Conservation (phyloP, 352 stramenopile genomes). For the Phytophthora fragariaefolia region DNA sequence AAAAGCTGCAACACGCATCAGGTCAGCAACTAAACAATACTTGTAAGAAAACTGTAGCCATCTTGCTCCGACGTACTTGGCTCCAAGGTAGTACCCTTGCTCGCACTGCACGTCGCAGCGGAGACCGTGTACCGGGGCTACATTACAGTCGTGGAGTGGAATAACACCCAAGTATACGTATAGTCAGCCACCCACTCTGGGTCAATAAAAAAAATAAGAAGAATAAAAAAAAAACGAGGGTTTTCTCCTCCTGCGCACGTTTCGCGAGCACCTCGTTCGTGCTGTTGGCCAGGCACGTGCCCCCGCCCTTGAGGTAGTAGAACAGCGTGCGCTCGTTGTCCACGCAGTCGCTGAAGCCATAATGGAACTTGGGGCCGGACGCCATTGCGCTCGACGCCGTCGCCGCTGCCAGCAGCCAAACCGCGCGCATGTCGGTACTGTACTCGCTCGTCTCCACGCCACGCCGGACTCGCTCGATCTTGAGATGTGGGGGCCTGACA, state of each 20-base stretch:
- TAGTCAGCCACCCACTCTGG: neutral
- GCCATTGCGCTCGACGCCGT: slow-evolving; percentile 3
- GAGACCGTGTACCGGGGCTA: slow-evolving; percentile 72
- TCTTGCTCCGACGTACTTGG: slow-evolving; percentile 57
- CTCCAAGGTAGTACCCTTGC: slow-evolving; percentile 73
- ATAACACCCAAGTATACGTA: slow-evolving; percentile 9
- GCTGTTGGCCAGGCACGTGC: slow-evolving; percentile 52
- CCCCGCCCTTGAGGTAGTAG: slow-evolving; percentile 66
- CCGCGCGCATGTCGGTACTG: slow-evolving; percentile 29
- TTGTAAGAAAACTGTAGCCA: neutral
- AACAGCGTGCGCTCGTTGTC: slow-evolving; percentile 76
- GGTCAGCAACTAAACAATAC: neutral
- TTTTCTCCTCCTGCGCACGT: slow-evolving; percentile 35
- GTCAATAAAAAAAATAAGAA: neutral
- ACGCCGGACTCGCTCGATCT: slow-evolving; percentile 9
- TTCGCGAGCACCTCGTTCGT: slow-evolving; percentile 51
- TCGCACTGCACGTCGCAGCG: slow-evolving; percentile 79
- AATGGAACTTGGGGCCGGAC: slow-evolving; percentile 42
- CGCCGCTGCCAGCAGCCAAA: slow-evolving; percentile 6
- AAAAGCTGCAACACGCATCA: slow-evolving; percentile 53
- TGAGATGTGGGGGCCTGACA: slow-evolving; percentile 30
- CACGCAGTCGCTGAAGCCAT: slow-evolving; percentile 86
- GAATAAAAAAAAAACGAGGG: neutral
- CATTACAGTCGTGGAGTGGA: too few species aligned
- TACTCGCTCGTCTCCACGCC: too few species aligned